Conservation (phyloP, 2,329 filamentous ascomycete species). For the Fusarium irregulare region DNA sequence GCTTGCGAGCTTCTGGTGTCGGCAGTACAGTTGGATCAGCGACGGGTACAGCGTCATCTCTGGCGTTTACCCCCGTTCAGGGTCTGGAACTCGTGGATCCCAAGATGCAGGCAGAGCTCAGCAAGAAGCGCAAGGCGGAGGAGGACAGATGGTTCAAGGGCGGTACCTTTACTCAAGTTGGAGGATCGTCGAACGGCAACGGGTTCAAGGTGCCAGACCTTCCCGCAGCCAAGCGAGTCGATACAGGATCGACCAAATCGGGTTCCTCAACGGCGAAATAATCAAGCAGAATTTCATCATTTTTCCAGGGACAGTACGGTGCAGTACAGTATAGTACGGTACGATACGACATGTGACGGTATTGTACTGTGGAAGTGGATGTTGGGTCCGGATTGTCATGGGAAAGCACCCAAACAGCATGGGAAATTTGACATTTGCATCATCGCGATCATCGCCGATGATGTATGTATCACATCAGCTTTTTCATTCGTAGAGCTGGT, state of each 20-base stretch:
- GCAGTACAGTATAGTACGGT: background rate
- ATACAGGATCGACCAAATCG: constrained; percentile 53
- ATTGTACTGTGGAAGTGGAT: background rate
- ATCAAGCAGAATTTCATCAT: constrained; percentile 6
- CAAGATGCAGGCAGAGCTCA: constrained; percentile 87
- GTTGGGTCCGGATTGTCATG: constrained; percentile 15
- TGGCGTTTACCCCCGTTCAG: constrained; percentile 95
- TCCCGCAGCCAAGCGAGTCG: constrained; percentile 77
- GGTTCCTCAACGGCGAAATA: constrained; percentile 47
- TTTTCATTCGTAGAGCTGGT: constrained; percentile 8
- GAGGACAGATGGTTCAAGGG: constrained; percentile 97
- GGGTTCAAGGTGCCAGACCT: constrained; percentile 87
- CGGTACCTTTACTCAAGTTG: constrained; percentile 94
- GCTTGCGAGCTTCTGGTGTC: constrained; percentile 84
- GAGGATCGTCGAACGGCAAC: constrained; percentile 61
- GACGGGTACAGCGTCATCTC: constrained; percentile 82
- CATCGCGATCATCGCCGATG: constrained; percentile 30
- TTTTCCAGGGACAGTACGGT: background rate
- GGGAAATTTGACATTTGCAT: constrained; percentile 35
- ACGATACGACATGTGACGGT: background rate
- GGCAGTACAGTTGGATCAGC: constrained; percentile 71
- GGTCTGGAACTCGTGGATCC: constrained; percentile 96
- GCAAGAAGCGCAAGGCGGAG: constrained; percentile 90
- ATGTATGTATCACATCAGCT: constrained; percentile 13
- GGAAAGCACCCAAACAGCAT: constrained; percentile 28